Evolutionary conservation across 805 yeast species (phyloP).

Genomic region (Saitoella complicata): DNA sequence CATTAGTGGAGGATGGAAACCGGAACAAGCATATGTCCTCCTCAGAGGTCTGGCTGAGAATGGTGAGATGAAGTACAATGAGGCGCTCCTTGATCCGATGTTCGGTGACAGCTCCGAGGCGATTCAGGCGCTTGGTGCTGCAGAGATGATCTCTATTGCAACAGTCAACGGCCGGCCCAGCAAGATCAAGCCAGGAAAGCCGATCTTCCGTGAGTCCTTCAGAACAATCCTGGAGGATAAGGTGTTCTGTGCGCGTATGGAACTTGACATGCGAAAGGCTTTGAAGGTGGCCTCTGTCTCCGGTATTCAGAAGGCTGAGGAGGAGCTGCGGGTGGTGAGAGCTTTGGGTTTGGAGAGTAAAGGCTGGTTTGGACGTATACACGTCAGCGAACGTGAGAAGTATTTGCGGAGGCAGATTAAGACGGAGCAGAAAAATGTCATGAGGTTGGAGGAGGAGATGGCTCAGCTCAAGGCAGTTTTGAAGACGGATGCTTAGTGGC

Average conservation of each 20-base stretch:
- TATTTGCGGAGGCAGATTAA: too few relatives aligned
- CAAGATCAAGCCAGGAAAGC: constrained; percentile 65
- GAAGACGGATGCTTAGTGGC: too few relatives aligned
- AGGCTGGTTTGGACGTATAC: too few relatives aligned
- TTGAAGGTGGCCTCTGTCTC: too few relatives aligned
- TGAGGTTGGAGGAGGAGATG: too few relatives aligned
- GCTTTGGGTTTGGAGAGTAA: too few relatives aligned
- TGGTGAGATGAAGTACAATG: constrained; percentile 22
- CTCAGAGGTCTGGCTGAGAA: constrained; percentile 44
- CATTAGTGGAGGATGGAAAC: constrained; percentile 30
- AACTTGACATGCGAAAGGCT: constrained; percentile 15
- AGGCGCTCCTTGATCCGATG: constrained; percentile 17
- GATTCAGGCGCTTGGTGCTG: constrained; percentile 56
- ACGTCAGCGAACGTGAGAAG: too few relatives aligned
- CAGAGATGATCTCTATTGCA: constrained; percentile 55
- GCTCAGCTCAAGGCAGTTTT: too few relatives aligned
- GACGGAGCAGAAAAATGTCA: too few relatives aligned
- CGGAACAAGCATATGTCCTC: constrained; percentile 79
- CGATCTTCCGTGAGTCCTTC: constrained; percentile 71
- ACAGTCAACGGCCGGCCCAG: constrained; percentile 52
- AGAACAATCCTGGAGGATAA: constrained; percentile 41
- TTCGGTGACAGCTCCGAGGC: constrained; percentile 26
- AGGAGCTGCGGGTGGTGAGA: too few relatives aligned
- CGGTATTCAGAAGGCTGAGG: too few relatives aligned
- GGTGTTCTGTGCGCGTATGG: constrained; percentile 42